A percentile compares a stretch with the other conserved stretches of the same genome.
phyloP scores from a whole-genome alignment of 345 rosid species.

The Linum usitatissimum region DNA sequence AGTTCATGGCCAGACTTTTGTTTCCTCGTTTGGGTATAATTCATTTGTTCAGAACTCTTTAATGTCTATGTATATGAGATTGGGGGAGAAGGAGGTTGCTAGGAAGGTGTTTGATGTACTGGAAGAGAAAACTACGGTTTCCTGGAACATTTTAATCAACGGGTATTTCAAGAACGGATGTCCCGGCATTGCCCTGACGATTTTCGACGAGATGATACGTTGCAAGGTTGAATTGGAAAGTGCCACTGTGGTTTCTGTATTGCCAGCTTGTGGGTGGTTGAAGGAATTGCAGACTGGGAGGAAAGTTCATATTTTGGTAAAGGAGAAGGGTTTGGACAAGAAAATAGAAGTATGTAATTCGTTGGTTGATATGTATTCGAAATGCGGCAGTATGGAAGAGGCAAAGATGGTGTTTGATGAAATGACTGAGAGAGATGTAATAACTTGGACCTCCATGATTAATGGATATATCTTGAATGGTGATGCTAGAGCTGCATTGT shows the following conservation, averaged over 20 bases:
- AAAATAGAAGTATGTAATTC: slow-evolving; percentile 48
- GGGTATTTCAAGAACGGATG: slow-evolving; percentile 49
- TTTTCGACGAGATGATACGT: slow-evolving; percentile 34
- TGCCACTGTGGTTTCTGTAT: slow-evolving; percentile 40
- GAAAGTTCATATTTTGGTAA: slow-evolving; percentile 38
- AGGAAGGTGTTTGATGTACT: slow-evolving; percentile 38
- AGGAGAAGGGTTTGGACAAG: slow-evolving; percentile 33
- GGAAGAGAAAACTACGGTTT: slow-evolving; percentile 39
- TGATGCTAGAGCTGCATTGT: slow-evolving; percentile 32
- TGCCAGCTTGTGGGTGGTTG: slow-evolving; percentile 54
- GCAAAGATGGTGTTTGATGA: slow-evolving; percentile 47
- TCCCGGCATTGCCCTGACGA: slow-evolving; percentile 33
- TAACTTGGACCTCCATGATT: slow-evolving; percentile 60
- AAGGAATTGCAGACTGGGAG: slow-evolving; percentile 45
- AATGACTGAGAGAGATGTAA: slow-evolving; percentile 46
- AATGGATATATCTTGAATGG: slow-evolving; percentile 42
- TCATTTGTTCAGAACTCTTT: slow-evolving; percentile 46
- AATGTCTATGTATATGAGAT: slow-evolving; percentile 55
- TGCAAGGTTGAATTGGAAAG: slow-evolving; percentile 38
- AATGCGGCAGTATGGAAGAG: slow-evolving; percentile 55
- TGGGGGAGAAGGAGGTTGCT: slow-evolving; percentile 34
- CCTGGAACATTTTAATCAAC: slow-evolving; percentile 60
- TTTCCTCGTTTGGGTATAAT: slow-evolving; percentile 24
- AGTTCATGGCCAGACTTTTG: slow-evolving; percentile 40
- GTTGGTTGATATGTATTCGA: slow-evolving; percentile 74